Percentiles rank a stretch among this genome's conserved stretches.
These are phyloP conservation scores for Gastrolobium bilobum DNA, from an alignment of 306 rosid species.

Conservation along the genomic window DNA sequence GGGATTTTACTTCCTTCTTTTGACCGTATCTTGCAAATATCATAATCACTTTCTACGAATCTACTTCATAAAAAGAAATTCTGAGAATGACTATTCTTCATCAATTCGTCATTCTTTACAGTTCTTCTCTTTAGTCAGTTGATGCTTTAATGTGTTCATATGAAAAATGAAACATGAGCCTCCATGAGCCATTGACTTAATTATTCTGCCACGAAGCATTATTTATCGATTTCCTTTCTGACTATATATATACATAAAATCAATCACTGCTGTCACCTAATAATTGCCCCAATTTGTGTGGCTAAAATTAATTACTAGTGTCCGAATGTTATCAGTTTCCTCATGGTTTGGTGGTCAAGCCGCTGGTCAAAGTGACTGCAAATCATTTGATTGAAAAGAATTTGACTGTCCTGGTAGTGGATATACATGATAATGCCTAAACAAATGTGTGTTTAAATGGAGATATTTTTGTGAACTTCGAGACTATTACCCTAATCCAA, in stretches of 20 bases:
- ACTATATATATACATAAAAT: not conserved
- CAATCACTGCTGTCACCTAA: constrained; percentile 3
- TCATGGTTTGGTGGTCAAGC: not conserved
- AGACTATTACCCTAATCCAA: no score
- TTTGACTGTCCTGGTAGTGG: constrained; percentile 7
- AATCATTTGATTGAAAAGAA: constrained; percentile 17
- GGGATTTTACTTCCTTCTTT: not conserved
- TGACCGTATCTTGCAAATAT: not conserved
- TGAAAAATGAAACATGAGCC: not conserved
- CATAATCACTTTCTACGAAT: not conserved
- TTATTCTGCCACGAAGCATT: not conserved
- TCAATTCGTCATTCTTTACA: not conserved
- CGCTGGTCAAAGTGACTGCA: not conserved
- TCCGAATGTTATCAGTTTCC: constrained; percentile 8
- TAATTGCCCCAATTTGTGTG: not conserved
- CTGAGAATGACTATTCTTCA: no score
- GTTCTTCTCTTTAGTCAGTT: not conserved
- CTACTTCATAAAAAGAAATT: not conserved
- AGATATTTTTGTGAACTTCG: not conserved
- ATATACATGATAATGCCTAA: not conserved
- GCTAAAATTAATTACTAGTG: not conserved
- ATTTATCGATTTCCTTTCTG: not conserved
- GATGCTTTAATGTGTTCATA: no score
- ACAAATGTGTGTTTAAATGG: constrained; percentile 14
- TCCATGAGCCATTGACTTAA: not conserved